Base-by-base conservation (phyloP, 164 flowering plant species). In the Saururus chinensis region DNA sequence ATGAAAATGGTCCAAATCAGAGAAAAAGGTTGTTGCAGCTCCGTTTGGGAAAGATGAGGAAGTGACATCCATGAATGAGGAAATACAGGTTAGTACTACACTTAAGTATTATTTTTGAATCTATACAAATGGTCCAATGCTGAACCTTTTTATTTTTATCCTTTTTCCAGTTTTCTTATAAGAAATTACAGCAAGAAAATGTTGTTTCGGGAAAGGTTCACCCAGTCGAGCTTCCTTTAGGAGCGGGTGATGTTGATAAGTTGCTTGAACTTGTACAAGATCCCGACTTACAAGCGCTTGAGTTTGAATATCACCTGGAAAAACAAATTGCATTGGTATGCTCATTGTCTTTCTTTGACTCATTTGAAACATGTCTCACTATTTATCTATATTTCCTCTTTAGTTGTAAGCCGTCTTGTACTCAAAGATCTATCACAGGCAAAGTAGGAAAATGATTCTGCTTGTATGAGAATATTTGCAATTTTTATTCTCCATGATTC, bases 231-330 rank as follows among this genome's bases (percentile, higher is more conserved):
- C 72, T 57, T 58, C 60, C 66, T 24, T 64, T 73, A 48, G 64
- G 66, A 76, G 63, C 64, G 52, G 37, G 14, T 64, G 53, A 22
- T 70, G 60, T 77, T 21, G 53, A 48, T 37, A 73, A 73, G 58
- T 60, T 84, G 69, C 67, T 76, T 63, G 76, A 74, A 70, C 63
- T 75, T 62, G 66, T 84, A 62, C 52, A 66, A 60, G 87, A 74
- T 42, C 81, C 82, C 26, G 71, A 75, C 66, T 82, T 85, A 48
- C 80, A 74, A 64, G 59, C 62, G 45, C 72, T 87, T 55, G 92
- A 87, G 51, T 66, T 78, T 56, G 95, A 84, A 70, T 92, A 79
- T 74, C 74, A 70, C 56, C 66, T 92, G 62, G 76, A 80, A 61
- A 56, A 63, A 52, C 80, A 66, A 75, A 59, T 89, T 59, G 67